Conservation (phyloP, 306 rosid species). For the Acacia melanoxylon region DNA sequence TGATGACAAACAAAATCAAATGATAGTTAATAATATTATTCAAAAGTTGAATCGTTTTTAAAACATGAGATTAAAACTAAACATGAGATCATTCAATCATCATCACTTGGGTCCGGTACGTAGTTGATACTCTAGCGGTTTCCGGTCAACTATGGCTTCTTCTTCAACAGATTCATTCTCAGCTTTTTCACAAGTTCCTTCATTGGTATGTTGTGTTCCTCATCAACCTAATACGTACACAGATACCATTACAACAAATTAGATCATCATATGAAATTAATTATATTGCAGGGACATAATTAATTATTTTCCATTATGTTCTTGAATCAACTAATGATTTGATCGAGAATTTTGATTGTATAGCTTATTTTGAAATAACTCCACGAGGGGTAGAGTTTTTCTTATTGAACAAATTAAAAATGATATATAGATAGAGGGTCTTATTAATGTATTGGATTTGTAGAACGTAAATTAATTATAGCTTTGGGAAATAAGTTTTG, state of each 20-base stretch:
- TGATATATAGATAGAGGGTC: neutral
- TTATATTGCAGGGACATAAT: neutral
- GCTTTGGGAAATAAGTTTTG: neutral
- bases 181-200: conserved; percentile 35
- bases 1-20: neutral
- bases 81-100: neutral
- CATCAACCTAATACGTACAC: conserved; percentile 28
- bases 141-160: conserved; percentile 6
- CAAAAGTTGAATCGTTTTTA: neutral
- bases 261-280: neutral
- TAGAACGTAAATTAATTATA: neutral
- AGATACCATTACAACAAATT: neutral
- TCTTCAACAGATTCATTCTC: conserved; percentile 25
- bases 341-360: too few relatives aligned
- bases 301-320: neutral
- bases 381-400: neutral
- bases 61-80: neutral
- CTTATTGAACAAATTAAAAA: neutral
- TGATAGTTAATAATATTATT: too few relatives aligned
- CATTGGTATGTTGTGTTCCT: conserved; percentile 23
- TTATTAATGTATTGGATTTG: neutral
- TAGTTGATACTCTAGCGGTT: neutral
- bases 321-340: neutral
- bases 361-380: neutral
- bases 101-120: too few relatives aligned